Percentiles rank a stretch among this genome's conserved stretches.
Evolutionary conservation across 495 filamentous ascomycete species (phyloP).

Genomic region (Aspergillus asperescens): DNA sequence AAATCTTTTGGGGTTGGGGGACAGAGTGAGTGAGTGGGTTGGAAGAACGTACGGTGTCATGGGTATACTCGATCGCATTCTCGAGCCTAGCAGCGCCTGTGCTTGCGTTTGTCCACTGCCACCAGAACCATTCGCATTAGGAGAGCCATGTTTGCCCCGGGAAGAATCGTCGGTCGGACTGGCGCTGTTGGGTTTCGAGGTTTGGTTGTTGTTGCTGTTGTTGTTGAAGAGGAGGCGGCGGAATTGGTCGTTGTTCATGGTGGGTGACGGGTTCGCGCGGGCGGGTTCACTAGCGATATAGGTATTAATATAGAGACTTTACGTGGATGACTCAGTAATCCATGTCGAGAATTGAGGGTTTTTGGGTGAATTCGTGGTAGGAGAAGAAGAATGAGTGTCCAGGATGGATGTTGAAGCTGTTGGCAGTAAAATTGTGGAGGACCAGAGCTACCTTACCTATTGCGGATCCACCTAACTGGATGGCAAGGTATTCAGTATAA

Average conservation of each 20-base stretch:
- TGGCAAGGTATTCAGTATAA: no score
- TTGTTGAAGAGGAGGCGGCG: conserved; percentile 71
- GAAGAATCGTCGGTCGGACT: neutral
- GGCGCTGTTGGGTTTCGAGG: conserved; percentile 11
- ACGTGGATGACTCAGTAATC: neutral
- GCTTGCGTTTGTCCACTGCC: neutral
- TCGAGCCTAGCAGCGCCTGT: conserved; percentile 41
- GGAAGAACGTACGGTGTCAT: conserved; percentile 82
- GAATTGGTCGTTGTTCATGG: conserved; percentile 96
- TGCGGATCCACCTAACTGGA: no score
- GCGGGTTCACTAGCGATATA: neutral
- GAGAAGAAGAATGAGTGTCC: no score
- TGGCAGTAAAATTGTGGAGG: neutral
- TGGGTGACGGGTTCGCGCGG: neutral
- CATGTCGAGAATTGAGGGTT: neutral
- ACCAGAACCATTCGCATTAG: neutral
- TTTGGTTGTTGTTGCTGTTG: conserved; percentile 17
- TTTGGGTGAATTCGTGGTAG: neutral
- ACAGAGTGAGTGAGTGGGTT: conserved; percentile 14
- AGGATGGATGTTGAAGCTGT: neutral
- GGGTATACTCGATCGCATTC: conserved; percentile 69
- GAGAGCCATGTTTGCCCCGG: neutral
- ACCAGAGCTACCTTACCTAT: neutral
- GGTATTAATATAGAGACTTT: neutral
- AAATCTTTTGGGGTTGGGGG: no score